Conservation (phyloP, 176 grass and related monocot species). For the Oryza officinalis region DNA sequence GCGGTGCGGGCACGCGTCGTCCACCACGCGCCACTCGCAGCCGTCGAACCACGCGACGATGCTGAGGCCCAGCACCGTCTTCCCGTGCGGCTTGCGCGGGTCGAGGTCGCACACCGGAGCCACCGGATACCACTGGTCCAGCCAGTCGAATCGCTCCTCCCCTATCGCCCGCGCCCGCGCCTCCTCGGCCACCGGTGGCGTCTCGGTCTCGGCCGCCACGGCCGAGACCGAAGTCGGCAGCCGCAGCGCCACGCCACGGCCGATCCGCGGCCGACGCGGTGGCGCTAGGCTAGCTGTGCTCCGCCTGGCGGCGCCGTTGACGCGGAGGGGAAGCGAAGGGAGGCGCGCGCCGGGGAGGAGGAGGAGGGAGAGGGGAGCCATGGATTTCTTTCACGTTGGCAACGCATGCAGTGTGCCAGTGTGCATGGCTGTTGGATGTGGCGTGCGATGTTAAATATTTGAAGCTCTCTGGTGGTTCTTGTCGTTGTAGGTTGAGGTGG, state of each 20-base stretch:
- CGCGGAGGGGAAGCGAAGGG: neutral
- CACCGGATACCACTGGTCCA: constrained; percentile 82
- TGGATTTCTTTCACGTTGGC: neutral
- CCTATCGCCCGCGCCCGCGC: neutral
- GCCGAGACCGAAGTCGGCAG: constrained; percentile 8
- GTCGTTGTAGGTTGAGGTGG: neutral
- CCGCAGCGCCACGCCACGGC: neutral
- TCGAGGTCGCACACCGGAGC: constrained; percentile 83
- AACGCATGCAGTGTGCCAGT: no score
- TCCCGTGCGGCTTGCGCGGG: constrained; percentile 68
- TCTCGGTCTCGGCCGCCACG: constrained; percentile 7
- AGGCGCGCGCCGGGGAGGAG: neutral
- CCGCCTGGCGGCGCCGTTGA: neutral
- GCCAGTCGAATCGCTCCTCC: constrained; percentile 68
- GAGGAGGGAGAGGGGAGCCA: constrained; percentile 36
- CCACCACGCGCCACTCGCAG: constrained; percentile 79
- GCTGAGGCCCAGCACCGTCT: constrained; percentile 74
- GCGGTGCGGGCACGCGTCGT: constrained; percentile 84
- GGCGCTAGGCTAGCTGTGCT: neutral
- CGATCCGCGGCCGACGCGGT: neutral
- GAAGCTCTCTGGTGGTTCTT: neutral
- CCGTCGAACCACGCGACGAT: constrained; percentile 81
- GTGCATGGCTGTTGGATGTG: neutral
- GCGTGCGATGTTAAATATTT: neutral
- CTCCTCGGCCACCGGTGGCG: neutral